These are phyloP conservation scores for Monilinia aucupariae DNA, from an alignment of 2,329 filamentous ascomycete genomes.

Conservation along the genomic window DNA sequence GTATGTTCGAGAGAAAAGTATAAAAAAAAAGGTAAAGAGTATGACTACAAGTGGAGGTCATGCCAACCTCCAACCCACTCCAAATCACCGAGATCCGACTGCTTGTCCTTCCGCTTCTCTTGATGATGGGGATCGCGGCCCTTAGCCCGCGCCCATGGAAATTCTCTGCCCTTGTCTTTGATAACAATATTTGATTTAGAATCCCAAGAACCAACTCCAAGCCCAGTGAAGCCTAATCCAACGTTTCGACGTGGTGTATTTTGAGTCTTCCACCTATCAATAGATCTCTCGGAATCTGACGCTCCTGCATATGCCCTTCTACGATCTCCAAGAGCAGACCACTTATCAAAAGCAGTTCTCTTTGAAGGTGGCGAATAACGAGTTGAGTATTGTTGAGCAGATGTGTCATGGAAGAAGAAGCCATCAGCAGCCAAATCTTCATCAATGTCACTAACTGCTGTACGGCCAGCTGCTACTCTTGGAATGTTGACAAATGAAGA, in stretches of 20 bases:
- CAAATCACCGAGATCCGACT: conserved; percentile 62
- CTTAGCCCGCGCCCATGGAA: conserved; percentile 45
- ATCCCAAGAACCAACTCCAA: conserved; percentile 38
- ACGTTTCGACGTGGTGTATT: conserved; percentile 37
- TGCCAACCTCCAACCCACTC: conserved; percentile 96
- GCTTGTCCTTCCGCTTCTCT: conserved; percentile 32
- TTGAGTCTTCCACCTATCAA: conserved; percentile 40
- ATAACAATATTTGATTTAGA: conserved; percentile 32
- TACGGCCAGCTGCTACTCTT: conserved; percentile 37
- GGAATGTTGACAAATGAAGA: conserved; percentile 46
- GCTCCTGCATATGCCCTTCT: conserved; percentile 60
- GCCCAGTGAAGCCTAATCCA: conserved; percentile 45
- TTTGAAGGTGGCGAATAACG: conserved; percentile 64
- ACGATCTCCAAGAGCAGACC: conserved; percentile 80
- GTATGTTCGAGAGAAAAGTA: conserved; percentile 16
- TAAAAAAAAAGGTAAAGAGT: conserved; percentile 19
- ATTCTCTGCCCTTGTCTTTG: conserved; percentile 40
- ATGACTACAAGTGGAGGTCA: conserved; percentile 52
- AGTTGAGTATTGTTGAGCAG: conserved; percentile 38
- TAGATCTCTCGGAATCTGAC: conserved; percentile 46
- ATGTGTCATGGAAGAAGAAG: conserved; percentile 64
- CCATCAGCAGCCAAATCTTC: conserved; percentile 62
- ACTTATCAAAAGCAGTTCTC: conserved; percentile 67
- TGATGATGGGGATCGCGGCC: conserved; percentile 48
- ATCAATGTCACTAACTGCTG: conserved; percentile 48